These are phyloP conservation scores for Spathaspora girioi DNA, from an alignment of 805 yeast genomes.

Conservation along the genomic window DNA sequence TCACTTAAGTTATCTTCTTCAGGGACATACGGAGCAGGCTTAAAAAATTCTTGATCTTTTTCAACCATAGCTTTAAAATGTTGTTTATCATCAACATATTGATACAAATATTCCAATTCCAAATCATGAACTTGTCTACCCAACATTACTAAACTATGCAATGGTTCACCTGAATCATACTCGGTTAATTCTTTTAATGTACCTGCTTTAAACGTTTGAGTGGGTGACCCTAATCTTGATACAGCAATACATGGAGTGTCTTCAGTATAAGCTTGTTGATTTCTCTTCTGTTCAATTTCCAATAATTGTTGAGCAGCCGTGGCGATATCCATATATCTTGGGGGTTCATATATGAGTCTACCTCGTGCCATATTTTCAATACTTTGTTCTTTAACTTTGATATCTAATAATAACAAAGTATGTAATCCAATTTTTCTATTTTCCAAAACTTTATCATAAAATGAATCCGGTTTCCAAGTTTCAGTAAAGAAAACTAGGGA, in stretches of 20 bases:
- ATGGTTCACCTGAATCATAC: slow-evolving; percentile 91
- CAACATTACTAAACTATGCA: slow-evolving; percentile 84
- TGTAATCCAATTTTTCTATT: slow-evolving; percentile 89
- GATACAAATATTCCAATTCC: slow-evolving; percentile 80
- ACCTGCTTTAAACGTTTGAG: slow-evolving; percentile 80
- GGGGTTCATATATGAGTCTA: slow-evolving; percentile 89
- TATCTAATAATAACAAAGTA: slow-evolving; percentile 82
- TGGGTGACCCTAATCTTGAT: slow-evolving; percentile 85
- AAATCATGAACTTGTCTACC: slow-evolving; percentile 94
- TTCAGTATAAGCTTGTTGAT: slow-evolving; percentile 75
- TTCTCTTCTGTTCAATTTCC: slow-evolving; percentile 79
- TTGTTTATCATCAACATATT: slow-evolving; percentile 62
- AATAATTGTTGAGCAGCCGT: slow-evolving; percentile 86
- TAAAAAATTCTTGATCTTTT: slow-evolving; percentile 65
- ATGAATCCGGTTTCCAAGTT: slow-evolving; percentile 93
- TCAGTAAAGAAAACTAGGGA: slow-evolving; percentile 95
- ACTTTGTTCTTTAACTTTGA: slow-evolving; percentile 95
- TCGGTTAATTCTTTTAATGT: slow-evolving; percentile 72
- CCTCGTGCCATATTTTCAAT: slow-evolving; percentile 93
- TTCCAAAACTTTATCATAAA: slow-evolving; percentile 85
- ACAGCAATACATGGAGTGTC: slow-evolving; percentile 92
- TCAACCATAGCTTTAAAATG: slow-evolving; percentile 45
- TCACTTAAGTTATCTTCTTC: slow-evolving; percentile 22
- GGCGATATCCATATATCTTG: slow-evolving; percentile 89
- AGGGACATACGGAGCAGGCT: slow-evolving; percentile 68